Percentiles rank a stretch among this genome's conserved stretches.
Evolutionary conservation across 805 yeast genomes (phyloP).

Genomic region (Geotrichum ghanense): DNA sequence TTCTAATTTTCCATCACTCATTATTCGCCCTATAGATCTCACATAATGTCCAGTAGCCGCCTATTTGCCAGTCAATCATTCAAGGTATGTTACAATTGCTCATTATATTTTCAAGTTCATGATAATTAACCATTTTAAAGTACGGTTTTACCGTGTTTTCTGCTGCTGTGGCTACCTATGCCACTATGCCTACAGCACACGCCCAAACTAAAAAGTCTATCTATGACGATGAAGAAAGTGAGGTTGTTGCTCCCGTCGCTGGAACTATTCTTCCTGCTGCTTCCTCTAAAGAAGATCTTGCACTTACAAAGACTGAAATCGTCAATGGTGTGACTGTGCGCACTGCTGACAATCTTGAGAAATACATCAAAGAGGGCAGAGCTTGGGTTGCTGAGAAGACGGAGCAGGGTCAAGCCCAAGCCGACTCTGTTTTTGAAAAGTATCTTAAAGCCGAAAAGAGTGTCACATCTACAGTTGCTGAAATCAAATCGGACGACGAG

Average conservation of each 20-base stretch:
- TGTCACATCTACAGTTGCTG: conserved; percentile 50
- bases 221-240: conserved; percentile 18
- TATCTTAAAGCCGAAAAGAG: conserved; percentile 51
- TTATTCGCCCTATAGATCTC: too few species aligned
- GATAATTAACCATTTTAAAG: not conserved
- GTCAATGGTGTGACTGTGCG: conserved; percentile 49
- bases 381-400: conserved; percentile 28
- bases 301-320: conserved; percentile 19
- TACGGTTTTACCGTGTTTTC: conserved; percentile 3
- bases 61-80: not conserved
- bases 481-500: conserved; percentile 53
- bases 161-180: conserved; percentile 5
- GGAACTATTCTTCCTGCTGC: conserved; percentile 18
- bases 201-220: conserved; percentile 14
- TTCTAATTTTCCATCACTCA: not conserved
- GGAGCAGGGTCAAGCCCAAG: conserved; percentile 27
- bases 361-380: conserved; percentile 38
- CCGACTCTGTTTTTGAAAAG: conserved; percentile 37
- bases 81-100: too few species aligned
- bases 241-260: conserved; percentile 17
- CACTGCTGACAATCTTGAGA: conserved; percentile 39
- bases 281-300: conserved; percentile 10
- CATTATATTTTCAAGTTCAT: too few species aligned
- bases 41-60: not conserved
- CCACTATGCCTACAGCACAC: conserved; percentile 9